Evolutionary conservation across 495 filamentous ascomycete genomes (phyloP).

Genomic region (Emericellopsis terricola): DNA sequence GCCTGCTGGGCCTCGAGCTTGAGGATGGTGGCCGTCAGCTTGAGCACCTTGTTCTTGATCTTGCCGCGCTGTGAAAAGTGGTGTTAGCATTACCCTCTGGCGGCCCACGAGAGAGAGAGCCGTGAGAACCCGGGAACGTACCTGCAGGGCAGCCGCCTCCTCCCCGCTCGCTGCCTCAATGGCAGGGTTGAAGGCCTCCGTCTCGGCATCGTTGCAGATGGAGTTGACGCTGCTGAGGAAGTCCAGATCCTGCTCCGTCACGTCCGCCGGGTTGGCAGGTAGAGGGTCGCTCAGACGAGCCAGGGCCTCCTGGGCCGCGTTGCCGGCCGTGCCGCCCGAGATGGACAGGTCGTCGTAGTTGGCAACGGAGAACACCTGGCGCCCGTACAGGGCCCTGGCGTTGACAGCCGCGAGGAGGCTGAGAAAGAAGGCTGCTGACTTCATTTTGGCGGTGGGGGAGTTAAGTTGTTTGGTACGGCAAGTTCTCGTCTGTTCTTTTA

Average conservation of each 20-base stretch:
- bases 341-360: too few species aligned
- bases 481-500: too few species aligned
- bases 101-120: background rate
- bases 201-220: constrained; percentile 21
- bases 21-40: constrained; percentile 21
- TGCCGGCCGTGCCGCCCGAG: too few species aligned
- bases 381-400: too few species aligned
- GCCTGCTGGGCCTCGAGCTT: constrained; percentile 16
- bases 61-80: constrained; percentile 25
- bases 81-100: background rate
- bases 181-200: constrained; percentile 18
- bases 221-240: constrained; percentile 21
- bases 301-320: too few species aligned
- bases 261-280: constrained; percentile 18
- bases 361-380: too few species aligned
- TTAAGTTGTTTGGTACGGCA: too few species aligned
- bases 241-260: constrained; percentile 16
- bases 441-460: too few species aligned
- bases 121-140: background rate
- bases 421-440: too few species aligned
- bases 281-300: too few species aligned
- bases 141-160: constrained; percentile 19
- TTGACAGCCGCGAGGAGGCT: too few species aligned
- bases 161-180: constrained; percentile 17
- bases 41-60: constrained; percentile 37